Base-by-base conservation (phyloP, 495 filamentous ascomycete genomes). In the Penicillium samsonianum region DNA sequence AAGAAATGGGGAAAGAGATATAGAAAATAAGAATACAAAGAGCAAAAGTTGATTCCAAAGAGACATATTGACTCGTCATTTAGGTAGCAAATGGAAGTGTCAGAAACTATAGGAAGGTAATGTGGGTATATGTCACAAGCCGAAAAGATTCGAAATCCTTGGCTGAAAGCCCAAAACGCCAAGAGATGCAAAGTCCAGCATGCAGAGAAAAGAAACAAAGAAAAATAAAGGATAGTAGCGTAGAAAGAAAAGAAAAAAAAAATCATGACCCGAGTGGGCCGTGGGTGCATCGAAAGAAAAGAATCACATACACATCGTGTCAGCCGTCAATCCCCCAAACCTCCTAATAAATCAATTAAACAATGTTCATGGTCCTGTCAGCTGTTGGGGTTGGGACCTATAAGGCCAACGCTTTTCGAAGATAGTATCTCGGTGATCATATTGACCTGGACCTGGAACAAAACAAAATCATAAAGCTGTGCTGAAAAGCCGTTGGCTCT, bases 91-190 rank as follows among this genome's bases (percentile, higher is more conserved):
- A 65, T 41, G 45, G 55, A 53, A 62, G 35, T 44, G 55, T 28
- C 50, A 67, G 45, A 49, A 43, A 37, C 33, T 53, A 38, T 17
- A 56, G 61, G 56, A 47, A 46, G 50, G 46, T 43, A 59, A 60
- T 45, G 57, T 54, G 65, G 65, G 65, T 67, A 67, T 67, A 64
- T 65, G 60, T 50, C 61, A 64, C 56, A 59, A 63, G 60, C 62
- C 53, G 53, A 37, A 59, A 61, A 23, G n/a, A 48, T 31, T 30
- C n/a, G n/a, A 33, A 17, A 48, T 48, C 4, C n/a, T 22, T 30
- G 26, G 7, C 26, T 9, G 25, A 30, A 47, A 56, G 53, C 19
- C 17, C 20, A 41, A 41, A 42, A 48, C 50, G 55, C 46, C 47
- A 45, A 41, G 6, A 58, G 12, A 58, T 55, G 41, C 33, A 58